Conservation (phyloP, 2,329 filamentous ascomycete genomes). For the Ascosphaera aggregata region DNA sequence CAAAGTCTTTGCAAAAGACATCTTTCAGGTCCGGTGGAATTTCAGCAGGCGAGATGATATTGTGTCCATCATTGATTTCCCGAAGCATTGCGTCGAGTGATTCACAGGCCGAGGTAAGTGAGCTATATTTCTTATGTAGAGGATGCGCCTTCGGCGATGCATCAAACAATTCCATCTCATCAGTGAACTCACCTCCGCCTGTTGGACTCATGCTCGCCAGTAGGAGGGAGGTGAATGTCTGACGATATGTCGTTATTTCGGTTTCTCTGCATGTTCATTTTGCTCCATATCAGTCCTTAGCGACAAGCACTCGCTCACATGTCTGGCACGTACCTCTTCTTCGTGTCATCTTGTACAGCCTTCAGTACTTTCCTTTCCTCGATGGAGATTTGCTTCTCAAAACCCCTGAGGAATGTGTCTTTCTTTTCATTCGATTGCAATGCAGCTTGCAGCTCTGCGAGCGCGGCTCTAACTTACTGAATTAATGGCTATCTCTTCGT, state of each 20-base stretch:
- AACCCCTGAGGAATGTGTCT: constrained; percentile 5
- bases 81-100: background rate
- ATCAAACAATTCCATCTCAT: too few relatives aligned
- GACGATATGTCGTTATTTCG: background rate
- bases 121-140: background rate
- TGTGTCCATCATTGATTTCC: background rate
- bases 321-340: constrained; percentile 5
- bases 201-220: constrained; percentile 2
- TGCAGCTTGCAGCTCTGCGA: constrained; percentile 5
- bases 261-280: background rate
- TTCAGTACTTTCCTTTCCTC: constrained; percentile 5
- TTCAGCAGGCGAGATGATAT: background rate
- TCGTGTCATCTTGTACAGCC: constrained; percentile 3
- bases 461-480: constrained; percentile 5
- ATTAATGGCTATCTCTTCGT: too few relatives aligned
- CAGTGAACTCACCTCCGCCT: background rate
- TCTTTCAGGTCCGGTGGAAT: constrained; percentile 2
- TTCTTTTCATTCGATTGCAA: constrained; percentile 6
- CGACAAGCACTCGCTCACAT: background rate
- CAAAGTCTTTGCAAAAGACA: constrained; percentile 4
- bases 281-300: background rate
- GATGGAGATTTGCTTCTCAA: constrained; percentile 5
- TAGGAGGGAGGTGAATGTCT: background rate
- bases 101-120: background rate
- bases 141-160: background rate